Conservation (phyloP, 2,329 filamentous ascomycete species). For the Alternaria burnsii region DNA sequence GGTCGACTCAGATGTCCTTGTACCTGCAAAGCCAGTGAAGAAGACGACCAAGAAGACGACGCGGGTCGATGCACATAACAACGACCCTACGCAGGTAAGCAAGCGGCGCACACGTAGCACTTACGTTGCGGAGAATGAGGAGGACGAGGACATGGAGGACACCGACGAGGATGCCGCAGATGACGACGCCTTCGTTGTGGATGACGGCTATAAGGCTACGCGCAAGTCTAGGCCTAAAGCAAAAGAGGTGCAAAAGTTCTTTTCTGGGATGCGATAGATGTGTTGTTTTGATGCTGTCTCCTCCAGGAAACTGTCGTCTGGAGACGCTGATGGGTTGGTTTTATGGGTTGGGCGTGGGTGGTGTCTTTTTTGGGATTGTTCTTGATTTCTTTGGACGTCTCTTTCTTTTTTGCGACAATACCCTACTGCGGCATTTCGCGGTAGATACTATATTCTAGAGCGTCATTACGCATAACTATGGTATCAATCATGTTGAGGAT, state of each 20-base stretch:
- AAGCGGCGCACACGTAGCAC: not conserved
- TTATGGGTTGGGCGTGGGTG: not conserved
- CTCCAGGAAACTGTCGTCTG: not conserved
- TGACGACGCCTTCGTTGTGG: not conserved
- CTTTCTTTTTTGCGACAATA: not conserved
- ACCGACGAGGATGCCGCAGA: not conserved
- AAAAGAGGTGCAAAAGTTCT: not conserved
- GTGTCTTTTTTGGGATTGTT: not conserved
- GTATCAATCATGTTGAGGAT: not conserved
- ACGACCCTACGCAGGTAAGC: not conserved
- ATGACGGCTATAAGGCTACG: not conserved
- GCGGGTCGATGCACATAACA: not conserved
- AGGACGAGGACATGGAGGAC: not conserved
- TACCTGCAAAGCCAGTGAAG: not conserved
- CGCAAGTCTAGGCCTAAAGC: conserved; percentile 2
- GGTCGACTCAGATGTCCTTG: not conserved
- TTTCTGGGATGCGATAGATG: not conserved
- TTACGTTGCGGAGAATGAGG: not conserved
- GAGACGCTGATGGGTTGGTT: not conserved
- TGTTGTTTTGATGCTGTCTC: not conserved
- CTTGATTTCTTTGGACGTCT: not conserved
- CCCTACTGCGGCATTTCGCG: not conserved
- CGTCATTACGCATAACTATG: not conserved
- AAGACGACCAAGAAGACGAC: not conserved
- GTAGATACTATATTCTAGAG: not conserved